Base-by-base conservation (phyloP, 2,329 filamentous ascomycete species). In the Zymoseptoria crescenta region DNA sequence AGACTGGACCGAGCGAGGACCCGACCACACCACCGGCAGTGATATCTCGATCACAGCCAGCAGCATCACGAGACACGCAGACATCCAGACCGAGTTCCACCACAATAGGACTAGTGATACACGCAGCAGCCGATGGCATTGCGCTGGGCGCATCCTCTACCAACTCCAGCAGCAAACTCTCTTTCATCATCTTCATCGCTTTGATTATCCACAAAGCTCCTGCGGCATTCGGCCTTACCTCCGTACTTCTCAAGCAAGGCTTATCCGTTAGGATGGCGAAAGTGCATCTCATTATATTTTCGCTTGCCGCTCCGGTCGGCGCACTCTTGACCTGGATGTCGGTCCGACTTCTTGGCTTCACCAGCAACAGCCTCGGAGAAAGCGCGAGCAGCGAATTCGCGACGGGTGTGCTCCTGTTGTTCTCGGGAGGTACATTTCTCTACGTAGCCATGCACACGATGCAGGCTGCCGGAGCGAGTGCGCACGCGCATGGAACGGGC, bases 371-470 rank as follows among this genome's bases (percentile, higher is more conserved):
- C 2, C 76, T 79, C 49, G 80, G 79, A 56, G 83, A 86, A 55
- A 81, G 84, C 30, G 59, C 64, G 53, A 79, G 80, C 20, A 85
- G 89, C 58, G 84, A 86, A 67, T 96, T 91, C 86, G 92, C 89
- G 79, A 97, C 93, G 0, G 94, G 94, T 24, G 90, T 96, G 80
- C 77, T 97, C 50, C 78, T 99, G 8, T 78, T 97, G n/a, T 99
- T 99, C 72, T 96, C 91, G 0, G 94, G 88, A 0, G 94, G 94
- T 16, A 99, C 94, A 0, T 99, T 99, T 71, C 75, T 99, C 87
- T 96, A 97, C 70, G 94, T 99, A 50, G 94, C 94, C 0, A 96
- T 97, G 92, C 94, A 99, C 71, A 91, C 92, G 0, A 96, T 97
- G 91, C 89, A 95, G 71, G 92, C 96, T 69, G 83, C 86, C 21